Evolutionary conservation across 1,139 yeast species (phyloP), one percentile per base, ranked within the genome.

Genomic region (Nadsonia commutata): DNA sequence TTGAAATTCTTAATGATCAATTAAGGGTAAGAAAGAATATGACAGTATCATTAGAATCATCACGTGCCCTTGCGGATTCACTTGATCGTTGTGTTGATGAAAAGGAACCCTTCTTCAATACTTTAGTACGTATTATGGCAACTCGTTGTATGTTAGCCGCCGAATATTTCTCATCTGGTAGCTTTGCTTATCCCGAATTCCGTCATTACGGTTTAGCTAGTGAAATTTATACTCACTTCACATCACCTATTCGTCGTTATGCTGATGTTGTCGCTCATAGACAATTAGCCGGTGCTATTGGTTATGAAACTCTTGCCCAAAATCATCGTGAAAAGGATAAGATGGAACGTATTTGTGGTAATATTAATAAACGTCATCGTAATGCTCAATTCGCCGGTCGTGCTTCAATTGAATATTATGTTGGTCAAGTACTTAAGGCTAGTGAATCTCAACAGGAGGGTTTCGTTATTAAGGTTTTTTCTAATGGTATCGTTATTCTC

Each of bases 111-210:
- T 93, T 85, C 57, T 86, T 93, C 72, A 93, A 93, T 63, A 90
- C 97, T 0, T 70, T 93, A 55, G 72, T 90, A 8, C 80, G 99
- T 64, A 90, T 93, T 51, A 82, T 90, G 95, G 93, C 97, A 5
- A 93, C 99, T 0, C 74, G 99, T 57, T 90, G 98, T 65, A 93
- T 93, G 98, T 84, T 86, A 82, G 95, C 98, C 2, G 99, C 99
- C 1, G 97, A 90, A 57, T 93, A 93, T 60, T 93, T 93, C 68
- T 79, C 94, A 6, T 76, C 95, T 0, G 98, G 99, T n/a, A 76
- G 82, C 16, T 84, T 72, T 56, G 84, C 94, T 6, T 84, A 84
- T 56, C 78, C 94, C n/a, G 98, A 93, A 52, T 93, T 85, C 66
- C 78, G 80, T 49, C 99, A 93, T 69, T 93, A 93, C 63, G 99